These are phyloP conservation scores for Mytilinidion resinicola DNA, from an alignment of 495 filamentous ascomycete species.

Conservation along the genomic window DNA sequence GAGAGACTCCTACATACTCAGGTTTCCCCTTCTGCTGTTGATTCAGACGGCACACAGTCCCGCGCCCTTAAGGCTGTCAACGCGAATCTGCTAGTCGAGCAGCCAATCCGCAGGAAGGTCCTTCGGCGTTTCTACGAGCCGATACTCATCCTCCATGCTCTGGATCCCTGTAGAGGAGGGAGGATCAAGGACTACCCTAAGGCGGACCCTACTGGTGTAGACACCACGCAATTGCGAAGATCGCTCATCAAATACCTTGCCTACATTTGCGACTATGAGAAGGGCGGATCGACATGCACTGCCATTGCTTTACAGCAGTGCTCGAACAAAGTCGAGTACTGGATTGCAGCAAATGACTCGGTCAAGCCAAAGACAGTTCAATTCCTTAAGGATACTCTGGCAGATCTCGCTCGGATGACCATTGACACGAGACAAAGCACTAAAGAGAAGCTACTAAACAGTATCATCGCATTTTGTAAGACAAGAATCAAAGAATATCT, in stretches of 20 bases:
- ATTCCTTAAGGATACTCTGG: constrained; percentile 23
- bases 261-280: constrained; percentile 36
- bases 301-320: constrained; percentile 34
- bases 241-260: constrained; percentile 20
- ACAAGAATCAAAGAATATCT: background rate
- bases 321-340: constrained; percentile 25
- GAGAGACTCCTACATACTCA: too few relatives aligned
- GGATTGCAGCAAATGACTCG: constrained; percentile 32
- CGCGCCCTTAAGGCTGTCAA: too few relatives aligned
- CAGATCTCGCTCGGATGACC: background rate
- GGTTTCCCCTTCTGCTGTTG: too few relatives aligned
- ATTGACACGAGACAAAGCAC: background rate
- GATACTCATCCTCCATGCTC: background rate
- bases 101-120: background rate
- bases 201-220: background rate
- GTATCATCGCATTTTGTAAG: background rate
- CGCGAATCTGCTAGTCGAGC: too few relatives aligned
- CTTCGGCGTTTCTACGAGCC: background rate
- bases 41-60: too few relatives aligned
- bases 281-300: constrained; percentile 32
- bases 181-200: background rate
- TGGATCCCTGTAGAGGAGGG: background rate
- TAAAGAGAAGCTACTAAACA: background rate
- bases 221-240: background rate
- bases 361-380: background rate